A percentile compares a stretch with the other conserved stretches of the same genome.
These are phyloP conservation scores for Manihot esculenta DNA, from an alignment of 441 rosid species.

Conservation along the genomic window DNA sequence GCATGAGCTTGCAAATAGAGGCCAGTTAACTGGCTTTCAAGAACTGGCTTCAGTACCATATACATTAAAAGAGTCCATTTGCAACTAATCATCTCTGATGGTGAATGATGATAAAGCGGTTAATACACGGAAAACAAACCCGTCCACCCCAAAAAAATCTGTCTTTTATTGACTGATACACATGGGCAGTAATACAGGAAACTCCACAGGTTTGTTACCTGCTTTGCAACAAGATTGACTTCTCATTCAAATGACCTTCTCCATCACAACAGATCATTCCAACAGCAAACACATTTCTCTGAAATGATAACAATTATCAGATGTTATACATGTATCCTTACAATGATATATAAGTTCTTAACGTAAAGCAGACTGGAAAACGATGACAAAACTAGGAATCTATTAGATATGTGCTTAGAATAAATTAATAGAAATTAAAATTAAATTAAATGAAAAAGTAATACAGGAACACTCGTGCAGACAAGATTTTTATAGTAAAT, in stretches of 20 bases:
- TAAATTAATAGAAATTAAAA: not conserved
- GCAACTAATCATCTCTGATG: not conserved
- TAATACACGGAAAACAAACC: not conserved
- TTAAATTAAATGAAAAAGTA: not conserved
- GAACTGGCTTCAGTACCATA: not conserved
- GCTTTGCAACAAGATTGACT: conserved; percentile 85
- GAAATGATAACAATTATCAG: conserved; percentile 43
- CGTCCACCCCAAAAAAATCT: not conserved
- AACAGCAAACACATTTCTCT: conserved; percentile 79
- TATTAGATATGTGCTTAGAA: not conserved
- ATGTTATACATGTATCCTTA: conserved; percentile 20
- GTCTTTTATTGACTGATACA: conserved; percentile 13
- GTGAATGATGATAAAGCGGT: conserved; percentile 1
- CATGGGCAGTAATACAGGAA: conserved; percentile 12
- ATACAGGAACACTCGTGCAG: not conserved
- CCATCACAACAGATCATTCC: conserved; percentile 99
- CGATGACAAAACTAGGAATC: not conserved
- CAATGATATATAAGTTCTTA: not conserved
- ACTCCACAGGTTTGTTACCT: conserved; percentile 49
- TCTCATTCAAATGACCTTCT: conserved; percentile 91
- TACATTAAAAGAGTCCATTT: not conserved
- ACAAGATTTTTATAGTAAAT: not conserved
- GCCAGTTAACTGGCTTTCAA: not conserved
- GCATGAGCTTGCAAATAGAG: not conserved
- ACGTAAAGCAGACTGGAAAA: not conserved